Evolutionary conservation across 306 rosid genomes (phyloP).

Genomic region (Rubus idaeus): DNA sequence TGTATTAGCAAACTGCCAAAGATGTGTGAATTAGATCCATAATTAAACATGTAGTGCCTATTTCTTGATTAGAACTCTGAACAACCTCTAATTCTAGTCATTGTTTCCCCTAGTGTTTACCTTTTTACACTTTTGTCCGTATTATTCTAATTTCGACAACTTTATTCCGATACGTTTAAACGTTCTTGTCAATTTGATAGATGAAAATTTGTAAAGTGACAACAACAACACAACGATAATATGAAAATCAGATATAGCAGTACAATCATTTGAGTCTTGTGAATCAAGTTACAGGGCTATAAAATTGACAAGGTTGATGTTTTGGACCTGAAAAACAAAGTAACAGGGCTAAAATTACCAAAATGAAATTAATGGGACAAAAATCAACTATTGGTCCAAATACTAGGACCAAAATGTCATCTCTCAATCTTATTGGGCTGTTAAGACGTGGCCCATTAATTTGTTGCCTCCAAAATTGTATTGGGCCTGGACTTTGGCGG

Average conservation of each 20-base stretch:
- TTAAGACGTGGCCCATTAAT: not conserved
- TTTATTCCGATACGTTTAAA: no score
- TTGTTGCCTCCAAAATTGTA: not conserved
- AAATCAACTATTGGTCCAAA: not conserved
- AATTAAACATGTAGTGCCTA: not conserved
- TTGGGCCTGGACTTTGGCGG: not conserved
- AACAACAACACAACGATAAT: no score
- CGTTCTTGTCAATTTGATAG: no score
- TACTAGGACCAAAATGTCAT: not conserved
- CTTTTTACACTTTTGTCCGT: no score
- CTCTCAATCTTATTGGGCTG: not conserved
- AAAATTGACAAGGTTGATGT: no score
- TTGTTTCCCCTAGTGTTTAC: not conserved
- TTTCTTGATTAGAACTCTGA: constrained; percentile 25
- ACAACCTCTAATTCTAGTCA: not conserved
- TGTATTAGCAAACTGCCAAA: not conserved
- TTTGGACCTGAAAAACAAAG: no score
- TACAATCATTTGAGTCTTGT: no score
- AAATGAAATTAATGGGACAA: not conserved
- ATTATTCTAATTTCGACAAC: no score
- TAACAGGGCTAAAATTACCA: not conserved
- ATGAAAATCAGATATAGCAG: no score
- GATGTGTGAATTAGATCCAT: not conserved
- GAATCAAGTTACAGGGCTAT: no score
- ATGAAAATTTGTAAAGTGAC: no score